These are phyloP conservation scores for Fabrea salina DNA, from an alignment of 169 alveolate genomes.

Conservation along the genomic window DNA sequence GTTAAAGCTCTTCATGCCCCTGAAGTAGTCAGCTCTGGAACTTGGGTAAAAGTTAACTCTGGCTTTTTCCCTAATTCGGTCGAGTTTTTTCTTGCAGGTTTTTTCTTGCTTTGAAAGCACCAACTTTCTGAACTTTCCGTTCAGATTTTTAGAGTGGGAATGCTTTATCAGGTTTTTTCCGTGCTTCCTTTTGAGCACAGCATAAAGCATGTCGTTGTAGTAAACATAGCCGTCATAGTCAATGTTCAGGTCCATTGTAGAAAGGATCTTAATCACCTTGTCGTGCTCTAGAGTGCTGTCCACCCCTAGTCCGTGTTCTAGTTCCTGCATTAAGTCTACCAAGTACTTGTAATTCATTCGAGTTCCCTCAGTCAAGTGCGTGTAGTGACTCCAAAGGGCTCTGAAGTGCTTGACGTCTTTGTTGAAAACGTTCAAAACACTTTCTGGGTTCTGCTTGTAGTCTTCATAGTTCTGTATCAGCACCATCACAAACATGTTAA, in stretches of 20 bases:
- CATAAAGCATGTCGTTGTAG: slow-evolving; percentile 16
- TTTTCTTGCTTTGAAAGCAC: slow-evolving; percentile 1
- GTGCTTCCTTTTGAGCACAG: not conserved
- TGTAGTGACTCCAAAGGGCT: not conserved
- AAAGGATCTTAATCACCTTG: not conserved
- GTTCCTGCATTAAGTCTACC: not conserved
- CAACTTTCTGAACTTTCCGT: not conserved
- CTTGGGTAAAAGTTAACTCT: not conserved
- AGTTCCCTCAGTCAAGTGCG: not conserved
- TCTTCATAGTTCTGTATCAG: slow-evolving; percentile 21
- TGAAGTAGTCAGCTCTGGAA: not conserved
- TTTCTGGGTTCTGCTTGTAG: not conserved
- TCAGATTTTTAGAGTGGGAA: not conserved
- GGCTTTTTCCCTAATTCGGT: not conserved
- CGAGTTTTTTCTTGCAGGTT: not conserved
- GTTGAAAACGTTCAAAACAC: slow-evolving; percentile 21
- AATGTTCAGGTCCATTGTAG: not conserved
- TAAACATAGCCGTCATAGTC: slow-evolving; percentile 23
- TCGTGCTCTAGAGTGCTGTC: too few species aligned
- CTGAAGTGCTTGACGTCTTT: not conserved
- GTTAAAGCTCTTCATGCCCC: not conserved
- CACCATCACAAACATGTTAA: slow-evolving; percentile 32
- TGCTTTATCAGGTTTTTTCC: not conserved
- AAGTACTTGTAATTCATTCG: not conserved
- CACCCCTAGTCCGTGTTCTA: not conserved